These are phyloP conservation scores for Sporothrix globosa DNA, from an alignment of 2,329 filamentous ascomycete species.

Conservation along the genomic window DNA sequence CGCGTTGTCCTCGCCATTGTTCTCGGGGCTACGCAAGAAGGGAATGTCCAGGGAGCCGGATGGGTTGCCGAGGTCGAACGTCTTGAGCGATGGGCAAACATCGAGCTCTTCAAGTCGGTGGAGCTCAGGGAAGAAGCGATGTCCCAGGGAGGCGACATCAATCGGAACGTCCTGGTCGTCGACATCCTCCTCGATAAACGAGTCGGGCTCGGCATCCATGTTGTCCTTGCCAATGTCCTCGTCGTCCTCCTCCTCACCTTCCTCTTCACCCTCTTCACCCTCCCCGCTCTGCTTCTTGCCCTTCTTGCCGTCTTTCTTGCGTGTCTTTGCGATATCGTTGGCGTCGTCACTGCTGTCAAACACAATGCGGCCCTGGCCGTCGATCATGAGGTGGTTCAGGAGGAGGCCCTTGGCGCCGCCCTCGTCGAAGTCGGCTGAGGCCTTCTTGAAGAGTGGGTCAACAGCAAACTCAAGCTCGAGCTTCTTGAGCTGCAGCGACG, in stretches of 20 bases:
- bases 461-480: constrained; percentile 96
- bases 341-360: constrained; percentile 97
- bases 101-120: constrained; percentile 78
- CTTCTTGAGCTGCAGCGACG: constrained; percentile 89
- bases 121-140: constrained; percentile 85
- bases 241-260: constrained; percentile 47
- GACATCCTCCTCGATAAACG: not conserved
- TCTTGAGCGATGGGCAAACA: constrained; percentile 92
- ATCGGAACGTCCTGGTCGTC: constrained; percentile 68
- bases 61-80: constrained; percentile 85
- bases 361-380: constrained; percentile 87
- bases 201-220: constrained; percentile 4
- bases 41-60: constrained; percentile 86
- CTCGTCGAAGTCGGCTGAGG: constrained; percentile 96
- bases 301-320: constrained; percentile 36
- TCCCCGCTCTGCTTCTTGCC: constrained; percentile 45
- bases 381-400: constrained; percentile 95
- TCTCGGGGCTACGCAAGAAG: constrained; percentile 83
- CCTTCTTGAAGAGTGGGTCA: constrained; percentile 98
- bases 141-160: constrained; percentile 73
- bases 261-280: constrained; percentile 47
- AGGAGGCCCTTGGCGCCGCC: constrained; percentile 94
- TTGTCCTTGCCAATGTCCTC: constrained; percentile 41
- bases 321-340: constrained; percentile 53
- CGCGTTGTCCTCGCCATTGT: constrained; percentile 61